Percentiles rank a stretch among this genome's conserved stretches.
phyloP scores from a whole-genome alignment of 2,329 filamentous ascomycete species.

The Fusarium incarnatum region DNA sequence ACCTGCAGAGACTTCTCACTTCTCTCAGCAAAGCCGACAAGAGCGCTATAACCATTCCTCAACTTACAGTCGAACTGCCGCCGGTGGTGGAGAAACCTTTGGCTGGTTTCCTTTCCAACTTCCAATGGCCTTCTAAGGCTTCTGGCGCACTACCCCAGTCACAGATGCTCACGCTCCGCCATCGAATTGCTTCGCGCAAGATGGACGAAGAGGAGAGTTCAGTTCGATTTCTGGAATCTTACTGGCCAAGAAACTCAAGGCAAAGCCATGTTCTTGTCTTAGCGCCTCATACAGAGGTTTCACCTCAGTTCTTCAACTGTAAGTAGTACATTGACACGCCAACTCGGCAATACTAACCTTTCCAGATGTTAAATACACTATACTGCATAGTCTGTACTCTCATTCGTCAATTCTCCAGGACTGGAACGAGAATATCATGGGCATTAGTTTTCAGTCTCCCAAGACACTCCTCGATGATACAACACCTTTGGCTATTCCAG shows the following conservation, averaged over 20 bases:
- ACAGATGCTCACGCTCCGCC: slow-evolving; percentile 76
- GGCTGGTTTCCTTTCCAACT: slow-evolving; percentile 69
- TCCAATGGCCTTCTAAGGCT: slow-evolving; percentile 72
- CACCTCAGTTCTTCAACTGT: slow-evolving; percentile 85
- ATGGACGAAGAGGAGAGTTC: slow-evolving; percentile 77
- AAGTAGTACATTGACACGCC: slow-evolving; percentile 40
- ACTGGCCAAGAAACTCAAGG: slow-evolving; percentile 77
- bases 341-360: slow-evolving; percentile 27
- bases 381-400: slow-evolving; percentile 84
- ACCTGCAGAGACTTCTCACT: slow-evolving; percentile 78
- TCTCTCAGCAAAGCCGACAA: slow-evolving; percentile 84
- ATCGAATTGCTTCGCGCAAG: slow-evolving; percentile 72
- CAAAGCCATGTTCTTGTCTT: slow-evolving; percentile 85
- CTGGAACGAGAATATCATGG: slow-evolving; percentile 71
- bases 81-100: slow-evolving; percentile 74
- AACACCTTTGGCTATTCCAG: slow-evolving; percentile 63
- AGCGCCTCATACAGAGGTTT: slow-evolving; percentile 83
- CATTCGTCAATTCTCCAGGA: slow-evolving; percentile 55
- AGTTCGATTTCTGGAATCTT: slow-evolving; percentile 83
- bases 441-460: slow-evolving; percentile 84
- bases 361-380: slow-evolving; percentile 77
- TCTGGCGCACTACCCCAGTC: slow-evolving; percentile 55
- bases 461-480: slow-evolving; percentile 71
- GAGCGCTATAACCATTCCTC: slow-evolving; percentile 73
- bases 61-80: slow-evolving; percentile 87